Base-by-base conservation (phyloP, 2,329 filamentous ascomycete genomes). In the Penicillium aurantiogriseum region DNA sequence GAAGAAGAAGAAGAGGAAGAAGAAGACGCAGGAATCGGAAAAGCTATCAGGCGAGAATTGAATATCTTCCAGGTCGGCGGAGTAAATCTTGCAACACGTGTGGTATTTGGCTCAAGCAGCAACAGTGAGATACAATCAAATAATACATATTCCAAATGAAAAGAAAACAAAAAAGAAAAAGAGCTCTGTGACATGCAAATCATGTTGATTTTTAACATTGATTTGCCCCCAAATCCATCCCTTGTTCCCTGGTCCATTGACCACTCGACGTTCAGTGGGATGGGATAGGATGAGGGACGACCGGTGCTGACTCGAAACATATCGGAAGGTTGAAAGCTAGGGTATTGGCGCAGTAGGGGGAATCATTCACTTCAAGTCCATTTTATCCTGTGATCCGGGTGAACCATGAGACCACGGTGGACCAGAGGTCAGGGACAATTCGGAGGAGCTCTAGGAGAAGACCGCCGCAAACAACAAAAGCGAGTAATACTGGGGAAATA, bases 391-490 rank as follows among this genome's bases (percentile, higher is more conserved):
- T 63, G 55, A 67, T 51, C 23, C 65, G 64, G 31, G 65, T 64
- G 45, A 75, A 62, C 48, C 69, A 61, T 39, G 71, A 63, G 44
- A 63, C 58, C 35, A 74, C 58, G 33, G 69, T 63, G 21, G 69
- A 69, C 77, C 76, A 79, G 19, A 78, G 46, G 54, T 75, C 69
- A 10, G 75, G 75, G 35, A 76, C 63, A 35, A 79, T 63, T 59
- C 80, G 76, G 21, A 85, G 61, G 11, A 85, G 68, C 69, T 87
- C 84, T 64, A 87, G 82, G 39, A 86, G 65, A 21, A 87, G 67
- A 25, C 85, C 85, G 40, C 85, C 85, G 67, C 82, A 82, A 47
- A 88, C 78, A 53, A 87, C 81, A 70, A 88, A 88, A n/a, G 81
- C 80, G 51, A 88, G 79, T 35, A 87, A 58, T 49, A 82, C 85